A percentile compares a stretch with the other conserved stretches of the same genome.
Evolutionary conservation across 257 asterid species (phyloP).

Genomic region (Salvia splendens): DNA sequence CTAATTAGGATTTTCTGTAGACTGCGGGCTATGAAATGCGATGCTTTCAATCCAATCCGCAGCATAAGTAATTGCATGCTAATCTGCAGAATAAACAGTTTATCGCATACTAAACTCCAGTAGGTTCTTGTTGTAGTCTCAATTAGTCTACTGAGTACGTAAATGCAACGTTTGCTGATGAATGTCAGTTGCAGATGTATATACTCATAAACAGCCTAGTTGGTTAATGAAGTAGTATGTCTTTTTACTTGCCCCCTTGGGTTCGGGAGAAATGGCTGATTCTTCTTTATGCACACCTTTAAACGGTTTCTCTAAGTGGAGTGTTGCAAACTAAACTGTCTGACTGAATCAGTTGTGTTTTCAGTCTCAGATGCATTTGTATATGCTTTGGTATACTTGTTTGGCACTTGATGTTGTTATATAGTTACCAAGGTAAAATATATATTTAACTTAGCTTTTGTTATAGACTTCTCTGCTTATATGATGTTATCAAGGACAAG

Average conservation of each 20-base stretch:
- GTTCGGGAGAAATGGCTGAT: not conserved
- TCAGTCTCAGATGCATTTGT: not conserved
- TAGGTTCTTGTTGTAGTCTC: not conserved
- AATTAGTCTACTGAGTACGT: not conserved
- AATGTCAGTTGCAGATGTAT: not conserved
- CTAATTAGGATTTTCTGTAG: not conserved
- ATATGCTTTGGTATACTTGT: not conserved
- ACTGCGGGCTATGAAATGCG: not conserved
- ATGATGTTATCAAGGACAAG: too few species aligned
- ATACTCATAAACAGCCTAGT: not conserved
- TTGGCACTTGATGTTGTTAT: conserved; percentile 12
- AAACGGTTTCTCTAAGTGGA: not conserved
- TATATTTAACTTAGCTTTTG: not conserved
- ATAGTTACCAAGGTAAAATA: not conserved
- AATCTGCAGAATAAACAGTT: not conserved
- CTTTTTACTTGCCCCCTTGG: not conserved
- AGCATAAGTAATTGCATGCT: conserved; percentile 15
- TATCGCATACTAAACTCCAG: not conserved
- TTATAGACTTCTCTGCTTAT: too few species aligned
- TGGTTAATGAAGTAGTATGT: not conserved
- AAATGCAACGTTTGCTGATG: not conserved
- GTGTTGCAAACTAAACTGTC: not conserved
- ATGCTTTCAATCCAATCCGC: not conserved
- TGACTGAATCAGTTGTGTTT: not conserved
- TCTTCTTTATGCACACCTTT: conserved; percentile 10